A percentile compares a stretch with the other conserved stretches of the same genome.
phyloP scores from a whole-genome alignment of 306 rosid genomes.

The Quercus aquifolioides region DNA sequence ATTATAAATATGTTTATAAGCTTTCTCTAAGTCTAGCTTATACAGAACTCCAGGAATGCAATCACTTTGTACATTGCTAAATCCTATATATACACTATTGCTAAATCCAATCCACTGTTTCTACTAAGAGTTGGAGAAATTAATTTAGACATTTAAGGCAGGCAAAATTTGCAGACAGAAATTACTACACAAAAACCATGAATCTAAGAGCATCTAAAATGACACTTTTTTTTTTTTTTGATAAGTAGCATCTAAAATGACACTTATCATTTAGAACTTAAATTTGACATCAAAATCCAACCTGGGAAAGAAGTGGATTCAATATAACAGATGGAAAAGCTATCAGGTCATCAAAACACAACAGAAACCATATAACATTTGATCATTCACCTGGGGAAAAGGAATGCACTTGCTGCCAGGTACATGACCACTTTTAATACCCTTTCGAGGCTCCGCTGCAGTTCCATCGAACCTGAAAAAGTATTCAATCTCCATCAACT shows the following conservation, averaged over 20 bases:
- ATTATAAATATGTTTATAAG: too few relatives aligned
- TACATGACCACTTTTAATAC: constrained; percentile 88
- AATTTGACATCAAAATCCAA: neutral
- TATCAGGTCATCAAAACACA: neutral
- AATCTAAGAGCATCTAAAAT: neutral
- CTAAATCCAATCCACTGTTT: neutral
- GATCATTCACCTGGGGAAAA: constrained; percentile 56
- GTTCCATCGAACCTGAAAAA: constrained; percentile 73
- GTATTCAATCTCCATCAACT: constrained; percentile 28
- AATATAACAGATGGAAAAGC: neutral
- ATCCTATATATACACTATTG: too few relatives aligned
- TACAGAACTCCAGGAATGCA: too few relatives aligned
- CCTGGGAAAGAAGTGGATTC: neutral
- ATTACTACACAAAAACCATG: neutral
- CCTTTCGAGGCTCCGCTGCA: constrained; percentile 82
- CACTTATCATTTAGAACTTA: too few relatives aligned
- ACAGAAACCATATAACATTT: neutral
- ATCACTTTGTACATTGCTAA: too few relatives aligned
- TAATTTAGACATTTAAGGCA: neutral
- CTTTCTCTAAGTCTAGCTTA: too few relatives aligned
- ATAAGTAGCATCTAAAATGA: neutral
- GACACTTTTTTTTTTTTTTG: too few relatives aligned
- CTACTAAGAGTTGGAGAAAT: neutral
- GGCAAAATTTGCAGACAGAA: neutral
- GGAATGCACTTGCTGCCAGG: constrained; percentile 93